Conservation (phyloP, 1,284 basidiomycete genomes). For the Inonotus hispidus region DNA sequence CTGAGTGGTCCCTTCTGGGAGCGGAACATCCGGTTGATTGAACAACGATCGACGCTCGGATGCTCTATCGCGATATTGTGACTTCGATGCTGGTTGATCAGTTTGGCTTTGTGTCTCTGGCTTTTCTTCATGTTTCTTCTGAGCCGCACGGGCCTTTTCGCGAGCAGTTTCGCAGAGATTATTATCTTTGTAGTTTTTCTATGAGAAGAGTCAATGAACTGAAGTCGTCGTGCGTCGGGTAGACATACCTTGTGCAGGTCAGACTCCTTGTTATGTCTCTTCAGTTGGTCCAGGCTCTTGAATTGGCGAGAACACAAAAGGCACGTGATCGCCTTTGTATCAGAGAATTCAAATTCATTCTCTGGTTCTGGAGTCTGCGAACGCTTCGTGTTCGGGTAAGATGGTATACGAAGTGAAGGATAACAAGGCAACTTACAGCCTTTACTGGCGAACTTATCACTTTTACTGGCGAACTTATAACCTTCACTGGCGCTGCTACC, state of each 20-base stretch:
- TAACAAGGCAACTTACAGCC: not conserved
- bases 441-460: not conserved
- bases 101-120: constrained; percentile 20
- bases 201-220: constrained; percentile 20
- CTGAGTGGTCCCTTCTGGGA: constrained; percentile 42
- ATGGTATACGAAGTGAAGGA: not conserved
- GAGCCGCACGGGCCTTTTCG: constrained; percentile 49
- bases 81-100: constrained; percentile 43
- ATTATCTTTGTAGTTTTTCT: constrained; percentile 80
- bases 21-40: constrained; percentile 82
- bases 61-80: constrained; percentile 83
- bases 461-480: too few relatives aligned
- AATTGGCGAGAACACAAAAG: constrained; percentile 89
- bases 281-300: constrained; percentile 78
- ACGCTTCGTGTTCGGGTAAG: constrained; percentile 23
- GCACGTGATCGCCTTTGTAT: constrained; percentile 68
- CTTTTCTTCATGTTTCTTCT: constrained; percentile 34
- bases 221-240: constrained; percentile 11
- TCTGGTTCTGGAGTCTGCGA: constrained; percentile 35
- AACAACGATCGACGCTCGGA: constrained; percentile 83
- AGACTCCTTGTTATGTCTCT: constrained; percentile 85
- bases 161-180: constrained; percentile 67
- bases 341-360: constrained; percentile 72
- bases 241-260: constrained; percentile 78
- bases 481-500: not conserved